Conservation (phyloP, 169 alveolate species). For the Plasmodium sp. region DNA sequence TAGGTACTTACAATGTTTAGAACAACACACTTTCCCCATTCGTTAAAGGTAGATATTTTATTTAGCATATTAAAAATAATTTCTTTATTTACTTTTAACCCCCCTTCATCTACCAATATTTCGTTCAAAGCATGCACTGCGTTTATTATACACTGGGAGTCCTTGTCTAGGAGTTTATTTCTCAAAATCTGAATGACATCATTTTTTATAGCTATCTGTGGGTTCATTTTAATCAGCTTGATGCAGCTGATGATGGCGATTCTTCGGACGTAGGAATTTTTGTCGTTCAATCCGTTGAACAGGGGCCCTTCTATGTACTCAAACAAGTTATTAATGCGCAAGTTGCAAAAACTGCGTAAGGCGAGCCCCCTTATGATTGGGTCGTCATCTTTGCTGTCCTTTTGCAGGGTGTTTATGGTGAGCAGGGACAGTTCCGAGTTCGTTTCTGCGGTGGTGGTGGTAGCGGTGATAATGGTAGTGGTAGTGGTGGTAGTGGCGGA, state of each 20-base stretch:
- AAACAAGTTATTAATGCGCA: conserved; percentile 87
- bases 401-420: conserved; percentile 97
- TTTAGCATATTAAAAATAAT: conserved; percentile 89
- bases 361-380: conserved; percentile 99
- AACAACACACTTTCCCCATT: conserved; percentile 97
- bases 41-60: conserved; percentile 89
- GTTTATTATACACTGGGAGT: conserved; percentile 91
- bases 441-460: conserved; percentile 87
- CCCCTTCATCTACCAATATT: conserved; percentile 94
- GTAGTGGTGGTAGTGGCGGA: neutral
- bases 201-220: conserved; percentile 50
- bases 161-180: conserved; percentile 88
- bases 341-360: conserved; percentile 94
- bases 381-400: conserved; percentile 96
- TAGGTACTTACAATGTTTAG: conserved; percentile 93
- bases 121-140: conserved; percentile 95
- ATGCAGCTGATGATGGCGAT: conserved; percentile 96
- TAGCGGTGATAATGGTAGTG: neutral
- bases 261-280: conserved; percentile 96
- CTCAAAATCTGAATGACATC: conserved; percentile 69
- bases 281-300: conserved; percentile 91
- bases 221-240: conserved; percentile 66
- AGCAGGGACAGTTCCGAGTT: conserved; percentile 97
- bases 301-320: conserved; percentile 73
- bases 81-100: conserved; percentile 90